Percentiles rank a stretch among this genome's conserved stretches.
phyloP scores from a whole-genome alignment of 345 rosid species.

The Salix koriyanagi region DNA sequence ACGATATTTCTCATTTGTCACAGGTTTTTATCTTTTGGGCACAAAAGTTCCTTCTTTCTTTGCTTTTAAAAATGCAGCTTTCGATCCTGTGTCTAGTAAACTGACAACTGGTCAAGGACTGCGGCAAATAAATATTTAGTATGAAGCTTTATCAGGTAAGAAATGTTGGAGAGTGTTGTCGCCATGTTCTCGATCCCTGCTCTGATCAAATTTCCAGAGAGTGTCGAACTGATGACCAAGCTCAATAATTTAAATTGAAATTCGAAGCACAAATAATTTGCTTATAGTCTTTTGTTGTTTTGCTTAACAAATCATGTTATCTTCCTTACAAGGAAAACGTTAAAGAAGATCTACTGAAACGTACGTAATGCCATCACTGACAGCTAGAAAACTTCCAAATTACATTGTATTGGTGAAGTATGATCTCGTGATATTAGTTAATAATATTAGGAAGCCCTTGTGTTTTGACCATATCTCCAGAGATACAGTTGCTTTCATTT shows the following conservation, averaged over 20 bases:
- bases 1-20: neutral
- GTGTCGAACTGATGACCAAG: neutral
- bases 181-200: neutral
- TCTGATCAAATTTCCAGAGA: neutral
- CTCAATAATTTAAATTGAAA: neutral
- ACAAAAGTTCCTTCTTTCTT: neutral
- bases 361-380: too few species aligned
- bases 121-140: neutral
- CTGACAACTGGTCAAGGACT: neutral
- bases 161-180: neutral
- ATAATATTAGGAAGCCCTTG: neutral
- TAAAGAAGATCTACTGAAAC: neutral
- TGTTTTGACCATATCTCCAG: neutral
- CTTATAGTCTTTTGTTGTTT: neutral
- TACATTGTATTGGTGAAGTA: neutral
- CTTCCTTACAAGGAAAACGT: neutral
- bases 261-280: neutral
- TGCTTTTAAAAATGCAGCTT: neutral
- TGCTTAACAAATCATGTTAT: neutral
- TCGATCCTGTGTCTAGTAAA: neutral
- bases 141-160: neutral
- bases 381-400: neutral
- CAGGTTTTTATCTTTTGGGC: neutral
- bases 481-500: neutral
- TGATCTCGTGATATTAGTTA: neutral